phyloP scores from a whole-genome alignment of 345 rosid genomes.

The Rhodomyrtus tomentosa region DNA sequence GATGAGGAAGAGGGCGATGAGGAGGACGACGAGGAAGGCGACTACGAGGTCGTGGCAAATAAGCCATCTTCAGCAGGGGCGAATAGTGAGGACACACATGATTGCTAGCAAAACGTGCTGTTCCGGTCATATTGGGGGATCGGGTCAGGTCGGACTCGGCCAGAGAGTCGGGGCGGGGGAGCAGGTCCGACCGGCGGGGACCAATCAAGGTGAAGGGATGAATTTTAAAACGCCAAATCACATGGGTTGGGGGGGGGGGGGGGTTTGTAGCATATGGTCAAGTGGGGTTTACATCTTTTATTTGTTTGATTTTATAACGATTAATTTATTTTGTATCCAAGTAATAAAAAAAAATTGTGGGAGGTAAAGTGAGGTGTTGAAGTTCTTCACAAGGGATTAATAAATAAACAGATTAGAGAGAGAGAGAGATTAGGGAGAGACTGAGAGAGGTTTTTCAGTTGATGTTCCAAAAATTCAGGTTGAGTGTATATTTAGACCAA shows the following conservation, averaged over 20 bases:
- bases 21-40: constrained; percentile 20
- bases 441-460: background rate
- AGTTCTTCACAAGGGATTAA: background rate
- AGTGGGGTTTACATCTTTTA: constrained; percentile 7
- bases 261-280: constrained; percentile 8
- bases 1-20: constrained; percentile 22
- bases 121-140: background rate
- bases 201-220: background rate
- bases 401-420: background rate
- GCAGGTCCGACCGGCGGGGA: background rate
- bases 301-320: constrained; percentile 3
- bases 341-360: constrained; percentile 8
- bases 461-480: background rate
- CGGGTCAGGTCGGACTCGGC: background rate
- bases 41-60: background rate
- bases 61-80: background rate
- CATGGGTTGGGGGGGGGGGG: background rate
- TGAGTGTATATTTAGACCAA: background rate
- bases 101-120: background rate
- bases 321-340: constrained; percentile 11
- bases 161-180: background rate
- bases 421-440: no score
- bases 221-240: constrained; percentile 31
- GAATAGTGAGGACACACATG: background rate
- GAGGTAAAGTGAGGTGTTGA: background rate